phyloP scores from a whole-genome alignment of 192 early-diverging fungal genomes.

The Rhizophagus sp. region DNA sequence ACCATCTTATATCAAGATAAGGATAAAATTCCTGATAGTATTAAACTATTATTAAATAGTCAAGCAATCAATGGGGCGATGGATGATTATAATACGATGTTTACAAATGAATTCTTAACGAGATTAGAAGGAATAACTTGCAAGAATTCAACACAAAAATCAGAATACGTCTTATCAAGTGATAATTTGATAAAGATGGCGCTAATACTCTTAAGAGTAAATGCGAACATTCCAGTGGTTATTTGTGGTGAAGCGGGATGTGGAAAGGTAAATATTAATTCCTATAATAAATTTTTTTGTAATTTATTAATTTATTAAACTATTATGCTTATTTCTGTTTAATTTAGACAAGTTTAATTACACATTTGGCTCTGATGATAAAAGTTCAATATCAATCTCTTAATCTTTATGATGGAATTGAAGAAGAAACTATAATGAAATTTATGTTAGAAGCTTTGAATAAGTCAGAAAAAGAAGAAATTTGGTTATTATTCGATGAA shows the following conservation, averaged over 20 bases:
- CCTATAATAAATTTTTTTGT: too few relatives aligned
- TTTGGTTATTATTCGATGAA: constrained; percentile 31
- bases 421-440: not conserved
- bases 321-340: not conserved
- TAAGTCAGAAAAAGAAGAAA: constrained; percentile 3
- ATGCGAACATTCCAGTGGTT: constrained; percentile 23
- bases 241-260: constrained; percentile 25
- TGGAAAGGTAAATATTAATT: constrained; percentile 10
- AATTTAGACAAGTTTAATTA: constrained; percentile 17
- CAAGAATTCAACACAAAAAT: not conserved
- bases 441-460: not conserved
- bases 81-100: constrained; percentile 20
- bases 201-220: constrained; percentile 15
- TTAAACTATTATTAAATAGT: not conserved
- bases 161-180: constrained; percentile 4
- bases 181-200: constrained; percentile 29
- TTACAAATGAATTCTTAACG: not conserved
- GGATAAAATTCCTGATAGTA: not conserved
- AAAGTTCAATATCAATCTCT: constrained; percentile 8
- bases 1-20: constrained; percentile 8
- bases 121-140: constrained; percentile 18
- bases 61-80: not conserved
- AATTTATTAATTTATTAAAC: not conserved
- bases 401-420: constrained; percentile 17
- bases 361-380: not conserved